Evolutionary conservation across 345 rosid genomes (phyloP), one percentile per base, ranked within the genome.

Genomic region (Euphorbia pulcherrima): DNA sequence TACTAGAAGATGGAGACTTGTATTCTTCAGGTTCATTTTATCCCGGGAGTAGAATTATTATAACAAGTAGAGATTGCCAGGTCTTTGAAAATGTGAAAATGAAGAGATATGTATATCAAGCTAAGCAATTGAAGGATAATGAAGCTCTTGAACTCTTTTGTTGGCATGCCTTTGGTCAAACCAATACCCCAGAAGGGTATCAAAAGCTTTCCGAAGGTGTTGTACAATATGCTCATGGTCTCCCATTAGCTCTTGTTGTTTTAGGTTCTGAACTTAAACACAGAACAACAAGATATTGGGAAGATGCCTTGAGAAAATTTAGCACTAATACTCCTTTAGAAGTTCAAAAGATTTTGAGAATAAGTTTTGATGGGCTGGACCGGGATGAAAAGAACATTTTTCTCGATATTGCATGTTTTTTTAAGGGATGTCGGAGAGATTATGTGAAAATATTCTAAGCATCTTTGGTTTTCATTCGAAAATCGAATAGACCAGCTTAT

Each of bases 331-430:
- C 67, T 27, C 1, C 16, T 29, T 0, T 2, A 37, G 20, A 46
- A 2, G 27, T 64, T 48, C 8, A 2, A 29, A 17, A 18, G 7
- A 23, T 44, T 46, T 14, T 44, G 39, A 64, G 17, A 26, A 29
- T 14, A 48, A 46, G 67, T 24, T 64, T 14, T 46, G 67, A 46
- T 17, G 40, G 26, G 10, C 35, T 64, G 9, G 23, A 47, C 27
- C 4, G 17, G 14, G 0, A 6, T 60, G 27, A 60, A 14, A 30
- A 59, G 14, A 18, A 1, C 41, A 7, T 59, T 18, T 59, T 62
- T 44, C 67, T 62, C 24, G 67, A 64, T 27, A 48, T 64, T 64
- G 55, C 64, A 37, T 60, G 64, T 30, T n/a, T 60, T 20, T 9
- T 30, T 0, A 60, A 30, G 9, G 46, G 64, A 11, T 0, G 17